Percentiles rank a stretch among this genome's conserved stretches.
These are phyloP conservation scores for Fusarium burgessii DNA, from an alignment of 2,329 filamentous ascomycete species.

Conservation along the genomic window DNA sequence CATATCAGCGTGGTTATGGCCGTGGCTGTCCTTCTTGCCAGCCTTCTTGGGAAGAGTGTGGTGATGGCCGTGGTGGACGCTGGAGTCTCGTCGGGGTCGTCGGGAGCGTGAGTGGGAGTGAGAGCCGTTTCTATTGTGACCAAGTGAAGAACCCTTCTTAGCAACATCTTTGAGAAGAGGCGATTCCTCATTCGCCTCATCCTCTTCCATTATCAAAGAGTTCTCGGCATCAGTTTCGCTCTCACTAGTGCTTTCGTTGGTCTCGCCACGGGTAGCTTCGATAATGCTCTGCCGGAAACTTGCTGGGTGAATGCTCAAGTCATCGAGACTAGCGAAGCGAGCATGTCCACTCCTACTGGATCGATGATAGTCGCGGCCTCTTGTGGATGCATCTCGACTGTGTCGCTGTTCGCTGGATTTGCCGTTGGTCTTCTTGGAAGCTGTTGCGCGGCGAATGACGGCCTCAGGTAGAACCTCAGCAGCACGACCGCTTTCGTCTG, in stretches of 20 bases:
- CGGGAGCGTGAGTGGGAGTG: constrained; percentile 43
- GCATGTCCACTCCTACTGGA: constrained; percentile 64
- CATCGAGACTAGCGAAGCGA: constrained; percentile 73
- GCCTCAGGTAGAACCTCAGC: constrained; percentile 74
- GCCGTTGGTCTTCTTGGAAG: constrained; percentile 44
- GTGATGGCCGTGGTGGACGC: constrained; percentile 78
- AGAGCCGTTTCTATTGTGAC: constrained; percentile 36
- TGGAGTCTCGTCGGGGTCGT: constrained; percentile 60
- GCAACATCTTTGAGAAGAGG: constrained; percentile 60
- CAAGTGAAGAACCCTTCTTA: constrained; percentile 48
- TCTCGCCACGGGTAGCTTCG: constrained; percentile 73
- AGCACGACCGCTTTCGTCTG: constrained; percentile 69
- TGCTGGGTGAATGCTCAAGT: constrained; percentile 88
- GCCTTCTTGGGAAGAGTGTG: constrained; percentile 80
- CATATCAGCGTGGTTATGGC: constrained; percentile 87
- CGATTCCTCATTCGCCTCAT: constrained; percentile 58
- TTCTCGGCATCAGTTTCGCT: constrained; percentile 64
- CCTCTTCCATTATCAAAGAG: constrained; percentile 57
- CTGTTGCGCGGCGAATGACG: constrained; percentile 63
- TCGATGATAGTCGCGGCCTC: constrained; percentile 59
- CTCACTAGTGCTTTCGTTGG: constrained; percentile 65
- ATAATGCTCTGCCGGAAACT: constrained; percentile 95
- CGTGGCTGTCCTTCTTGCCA: constrained; percentile 72
- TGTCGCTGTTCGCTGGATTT: constrained; percentile 53
- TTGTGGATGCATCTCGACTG: constrained; percentile 47